Evolutionary conservation across 78 protist species (phyloP).

Genomic region (Dictyostelium intermedium): DNA sequence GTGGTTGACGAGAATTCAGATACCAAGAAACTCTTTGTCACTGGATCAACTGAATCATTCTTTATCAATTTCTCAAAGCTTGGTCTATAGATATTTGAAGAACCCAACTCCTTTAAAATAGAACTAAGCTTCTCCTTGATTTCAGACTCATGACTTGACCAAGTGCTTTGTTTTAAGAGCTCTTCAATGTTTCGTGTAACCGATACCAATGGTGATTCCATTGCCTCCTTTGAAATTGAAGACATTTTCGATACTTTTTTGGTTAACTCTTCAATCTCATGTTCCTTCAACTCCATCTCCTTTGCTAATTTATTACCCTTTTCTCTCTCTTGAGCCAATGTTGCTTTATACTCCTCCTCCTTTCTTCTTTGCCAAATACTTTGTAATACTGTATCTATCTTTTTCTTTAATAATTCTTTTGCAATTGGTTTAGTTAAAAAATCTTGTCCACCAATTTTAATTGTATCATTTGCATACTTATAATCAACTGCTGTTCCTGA

Average conservation of each 20-base stretch:
- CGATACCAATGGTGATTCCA: conserved; percentile 70
- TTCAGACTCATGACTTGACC: conserved; percentile 25
- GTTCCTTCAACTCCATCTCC: conserved; percentile 68
- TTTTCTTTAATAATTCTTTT: conserved; percentile 66
- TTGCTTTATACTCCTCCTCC: conserved; percentile 42
- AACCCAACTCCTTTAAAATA: conserved; percentile 42
- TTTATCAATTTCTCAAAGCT: conserved; percentile 66
- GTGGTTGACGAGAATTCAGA: conserved; percentile 36
- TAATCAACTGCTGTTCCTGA: conserved; percentile 77
- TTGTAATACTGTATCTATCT: conserved; percentile 50
- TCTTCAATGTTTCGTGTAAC: conserved; percentile 65
- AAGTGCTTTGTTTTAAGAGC: conserved; percentile 27
- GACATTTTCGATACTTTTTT: conserved; percentile 54
- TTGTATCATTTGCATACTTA: conserved; percentile 79
- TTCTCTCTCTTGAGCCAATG: conserved; percentile 41
- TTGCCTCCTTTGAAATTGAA: conserved; percentile 61
- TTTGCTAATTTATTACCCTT: conserved; percentile 34
- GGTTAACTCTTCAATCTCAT: conserved; percentile 64
- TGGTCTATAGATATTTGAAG: conserved; percentile 69
- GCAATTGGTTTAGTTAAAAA: conserved; percentile 73
- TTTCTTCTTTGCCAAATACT: conserved; percentile 66
- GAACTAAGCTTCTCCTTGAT: conserved; percentile 16
- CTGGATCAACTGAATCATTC: conserved; percentile 65
- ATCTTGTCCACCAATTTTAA: conserved; percentile 77
- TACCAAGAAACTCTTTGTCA: conserved; percentile 55